phyloP scores from a whole-genome alignment of 2,329 filamentous ascomycete genomes.

The Clonostachys sp. region DNA sequence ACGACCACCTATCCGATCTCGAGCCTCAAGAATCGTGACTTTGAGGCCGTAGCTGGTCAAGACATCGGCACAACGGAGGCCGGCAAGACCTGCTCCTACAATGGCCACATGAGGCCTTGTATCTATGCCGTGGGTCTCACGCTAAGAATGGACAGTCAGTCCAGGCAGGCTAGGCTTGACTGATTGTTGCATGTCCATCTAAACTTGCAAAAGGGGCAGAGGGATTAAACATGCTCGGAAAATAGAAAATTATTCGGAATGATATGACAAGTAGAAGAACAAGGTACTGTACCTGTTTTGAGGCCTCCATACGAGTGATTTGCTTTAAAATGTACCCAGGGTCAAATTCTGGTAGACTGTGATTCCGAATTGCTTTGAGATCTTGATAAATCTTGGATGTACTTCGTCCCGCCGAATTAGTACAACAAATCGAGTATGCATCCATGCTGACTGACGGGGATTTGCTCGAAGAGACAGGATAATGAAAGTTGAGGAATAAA shows the following conservation, averaged over 20 bases:
- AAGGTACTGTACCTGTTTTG: slow-evolving; percentile 25
- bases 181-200: too few relatives aligned
- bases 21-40: slow-evolving; percentile 67
- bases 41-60: slow-evolving; percentile 59
- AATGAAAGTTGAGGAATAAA: neutral
- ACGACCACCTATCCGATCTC: slow-evolving; percentile 63
- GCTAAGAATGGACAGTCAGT: slow-evolving; percentile 1
- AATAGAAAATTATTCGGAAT: too few relatives aligned
- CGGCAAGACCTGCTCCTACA: slow-evolving; percentile 67
- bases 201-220: too few relatives aligned
- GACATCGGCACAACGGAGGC: slow-evolving; percentile 66
- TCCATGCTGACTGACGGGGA: slow-evolving; percentile 30
- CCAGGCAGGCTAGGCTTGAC: too few relatives aligned
- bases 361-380: slow-evolving; percentile 33
- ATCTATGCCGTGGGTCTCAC: slow-evolving; percentile 2
- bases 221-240: too few relatives aligned
- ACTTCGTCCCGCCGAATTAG: slow-evolving; percentile 33
- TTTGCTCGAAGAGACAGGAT: too few relatives aligned
- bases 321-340: slow-evolving; percentile 19
- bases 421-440: slow-evolving; percentile 45
- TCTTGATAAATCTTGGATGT: slow-evolving; percentile 46
- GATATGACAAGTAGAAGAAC: neutral
- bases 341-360: slow-evolving; percentile 23
- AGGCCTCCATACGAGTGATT: slow-evolving; percentile 20
- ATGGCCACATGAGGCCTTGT: slow-evolving; percentile 52